phyloP scores from a whole-genome alignment of 1,284 basidiomycete species.

The Porogramme epimiltina region DNA sequence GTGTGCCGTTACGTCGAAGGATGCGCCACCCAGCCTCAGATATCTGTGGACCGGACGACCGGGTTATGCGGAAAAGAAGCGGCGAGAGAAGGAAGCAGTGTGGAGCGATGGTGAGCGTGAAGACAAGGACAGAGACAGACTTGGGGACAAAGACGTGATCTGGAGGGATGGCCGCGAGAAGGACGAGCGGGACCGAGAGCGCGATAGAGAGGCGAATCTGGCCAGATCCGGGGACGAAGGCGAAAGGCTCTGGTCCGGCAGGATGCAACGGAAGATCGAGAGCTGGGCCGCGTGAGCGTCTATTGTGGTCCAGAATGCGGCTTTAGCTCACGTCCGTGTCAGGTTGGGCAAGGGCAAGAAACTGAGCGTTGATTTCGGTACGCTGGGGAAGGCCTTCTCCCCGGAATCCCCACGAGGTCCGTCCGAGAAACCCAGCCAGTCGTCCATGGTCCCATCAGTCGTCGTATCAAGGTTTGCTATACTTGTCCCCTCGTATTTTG shows the following conservation, averaged over 20 bases:
- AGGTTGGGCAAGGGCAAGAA: constrained; percentile 39
- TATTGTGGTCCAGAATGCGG: background rate
- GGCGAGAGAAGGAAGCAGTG: constrained; percentile 33
- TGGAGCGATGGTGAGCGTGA: constrained; percentile 39
- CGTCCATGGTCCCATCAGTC: constrained; percentile 34
- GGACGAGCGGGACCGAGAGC: constrained; percentile 32
- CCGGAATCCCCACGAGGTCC: constrained; percentile 26
- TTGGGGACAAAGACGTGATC: constrained; percentile 27
- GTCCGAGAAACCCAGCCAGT: constrained; percentile 21
- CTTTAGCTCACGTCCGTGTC: constrained; percentile 3
- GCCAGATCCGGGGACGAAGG: constrained; percentile 39
- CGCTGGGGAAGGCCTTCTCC: constrained; percentile 25
- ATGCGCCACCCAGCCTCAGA: constrained; percentile 38
- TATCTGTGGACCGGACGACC: constrained; percentile 44
- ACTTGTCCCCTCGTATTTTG: background rate
- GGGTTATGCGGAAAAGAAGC: constrained; percentile 33
- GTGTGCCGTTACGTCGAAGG: constrained; percentile 35
- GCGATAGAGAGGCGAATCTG: constrained; percentile 34
- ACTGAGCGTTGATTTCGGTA: constrained; percentile 37
- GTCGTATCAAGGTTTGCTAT: constrained; percentile 36
- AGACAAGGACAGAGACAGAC: constrained; percentile 31
- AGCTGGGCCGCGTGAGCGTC: constrained; percentile 67
- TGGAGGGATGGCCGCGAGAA: constrained; percentile 39
- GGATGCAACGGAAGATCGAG: constrained; percentile 69
- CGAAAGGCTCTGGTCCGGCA: constrained; percentile 52